A percentile compares a stretch with the other conserved stretches of the same genome.
These are phyloP conservation scores for Malassezia globosa DNA, from an alignment of 1,284 basidiomycete species.

Conservation along the genomic window DNA sequence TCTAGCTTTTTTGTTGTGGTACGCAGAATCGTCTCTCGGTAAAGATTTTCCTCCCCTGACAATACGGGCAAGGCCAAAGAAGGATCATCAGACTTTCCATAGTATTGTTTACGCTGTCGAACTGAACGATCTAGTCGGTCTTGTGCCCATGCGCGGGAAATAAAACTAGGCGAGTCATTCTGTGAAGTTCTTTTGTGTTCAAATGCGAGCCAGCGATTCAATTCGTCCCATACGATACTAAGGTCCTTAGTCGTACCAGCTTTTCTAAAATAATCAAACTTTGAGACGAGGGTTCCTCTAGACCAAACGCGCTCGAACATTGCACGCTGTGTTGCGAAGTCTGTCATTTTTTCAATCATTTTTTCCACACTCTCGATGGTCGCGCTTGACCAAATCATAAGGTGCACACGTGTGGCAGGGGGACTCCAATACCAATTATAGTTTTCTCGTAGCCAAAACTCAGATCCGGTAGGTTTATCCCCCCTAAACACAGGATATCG, in stretches of 20 bases:
- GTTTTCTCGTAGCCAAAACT: constrained; percentile 19
- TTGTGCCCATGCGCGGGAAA: constrained; percentile 2
- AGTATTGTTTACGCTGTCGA: neutral
- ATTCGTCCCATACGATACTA: constrained; percentile 58
- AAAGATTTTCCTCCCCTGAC: neutral
- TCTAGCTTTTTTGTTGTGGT: neutral
- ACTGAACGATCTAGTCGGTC: neutral
- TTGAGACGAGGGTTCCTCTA: constrained; percentile 58
- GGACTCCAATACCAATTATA: neutral
- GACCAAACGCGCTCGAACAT: constrained; percentile 58
- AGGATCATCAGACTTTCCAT: neutral
- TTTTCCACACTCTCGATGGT: constrained; percentile 65
- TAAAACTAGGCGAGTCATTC: neutral
- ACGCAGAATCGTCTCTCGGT: constrained; percentile 1
- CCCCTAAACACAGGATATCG: neutral
- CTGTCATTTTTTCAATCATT: constrained; percentile 34
- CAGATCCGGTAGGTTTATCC: constrained; percentile 23
- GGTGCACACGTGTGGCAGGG: constrained; percentile 25
- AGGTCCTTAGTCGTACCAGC: constrained; percentile 58
- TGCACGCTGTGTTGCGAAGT: constrained; percentile 30
- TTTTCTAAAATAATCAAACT: constrained; percentile 15
- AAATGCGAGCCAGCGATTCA: constrained; percentile 36
- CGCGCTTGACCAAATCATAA: constrained; percentile 77
- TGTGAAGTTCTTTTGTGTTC: neutral
- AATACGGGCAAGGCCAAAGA: neutral